Percentiles rank a stretch among this genome's conserved stretches.
Evolutionary conservation across 768 basidiomycete genomes (phyloP).

Genomic region (Mycena rosella): DNA sequence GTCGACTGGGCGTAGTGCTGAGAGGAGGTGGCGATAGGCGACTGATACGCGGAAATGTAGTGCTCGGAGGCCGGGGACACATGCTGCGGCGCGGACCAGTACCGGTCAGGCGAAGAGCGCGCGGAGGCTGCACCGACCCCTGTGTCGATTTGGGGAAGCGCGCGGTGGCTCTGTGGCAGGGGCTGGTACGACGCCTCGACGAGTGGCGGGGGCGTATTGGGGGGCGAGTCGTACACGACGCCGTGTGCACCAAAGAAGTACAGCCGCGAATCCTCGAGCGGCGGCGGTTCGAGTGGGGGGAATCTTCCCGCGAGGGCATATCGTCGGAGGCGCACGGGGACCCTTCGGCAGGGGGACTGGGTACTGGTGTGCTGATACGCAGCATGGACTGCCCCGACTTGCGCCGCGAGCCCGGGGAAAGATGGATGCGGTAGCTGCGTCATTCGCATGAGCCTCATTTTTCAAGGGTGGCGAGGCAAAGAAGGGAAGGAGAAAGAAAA

Average conservation of each 20-base stretch:
- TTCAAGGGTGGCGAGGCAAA: not conserved
- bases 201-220: conserved; percentile 20
- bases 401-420: conserved; percentile 28
- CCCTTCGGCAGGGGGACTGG: not conserved
- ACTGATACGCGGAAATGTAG: too few relatives aligned
- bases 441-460: too few relatives aligned
- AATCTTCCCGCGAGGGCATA: not conserved
- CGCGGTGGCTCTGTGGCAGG: conserved; percentile 7
- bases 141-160: conserved; percentile 13
- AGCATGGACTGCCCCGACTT: conserved; percentile 20
- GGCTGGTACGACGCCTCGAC: conserved; percentile 13
- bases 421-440: conserved; percentile 31
- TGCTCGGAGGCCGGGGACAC: too few relatives aligned
- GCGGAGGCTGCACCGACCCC: too few relatives aligned
- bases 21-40: too few relatives aligned
- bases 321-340: conserved; percentile 3
- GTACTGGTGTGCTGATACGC: conserved; percentile 13
- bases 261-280: conserved; percentile 28
- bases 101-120: too few relatives aligned
- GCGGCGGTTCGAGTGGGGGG: conserved; percentile 17
- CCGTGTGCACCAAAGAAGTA: conserved; percentile 14
- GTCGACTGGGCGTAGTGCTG: too few relatives aligned
- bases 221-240: not conserved
- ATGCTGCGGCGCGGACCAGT: too few relatives aligned
- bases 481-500: not conserved